Conservation (phyloP, 2,329 filamentous ascomycete genomes). For the Aschersonia sp. region DNA sequence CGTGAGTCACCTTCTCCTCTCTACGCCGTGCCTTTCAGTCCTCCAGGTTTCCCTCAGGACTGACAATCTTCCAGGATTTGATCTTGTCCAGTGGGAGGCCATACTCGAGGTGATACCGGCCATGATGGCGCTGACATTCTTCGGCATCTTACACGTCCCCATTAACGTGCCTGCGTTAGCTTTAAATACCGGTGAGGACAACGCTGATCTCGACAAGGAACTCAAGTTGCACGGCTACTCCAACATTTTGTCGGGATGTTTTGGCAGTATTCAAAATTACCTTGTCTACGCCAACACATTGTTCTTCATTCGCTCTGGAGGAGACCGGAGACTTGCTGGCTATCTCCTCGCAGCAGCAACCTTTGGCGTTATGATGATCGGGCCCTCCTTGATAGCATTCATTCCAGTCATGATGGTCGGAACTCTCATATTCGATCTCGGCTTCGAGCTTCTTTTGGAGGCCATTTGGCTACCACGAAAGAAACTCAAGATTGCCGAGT, state of each 20-base stretch:
- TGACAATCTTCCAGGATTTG: conserved; percentile 45
- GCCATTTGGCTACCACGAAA: conserved; percentile 80
- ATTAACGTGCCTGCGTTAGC: conserved; percentile 95
- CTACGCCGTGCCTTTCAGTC: background rate
- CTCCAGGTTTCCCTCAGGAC: background rate
- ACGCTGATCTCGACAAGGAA: conserved; percentile 81
- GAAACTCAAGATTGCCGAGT: conserved; percentile 76
- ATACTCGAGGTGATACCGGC: conserved; percentile 76
- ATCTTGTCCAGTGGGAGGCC: conserved; percentile 69
- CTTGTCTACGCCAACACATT: conserved; percentile 94
- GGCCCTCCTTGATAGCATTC: conserved; percentile 77
- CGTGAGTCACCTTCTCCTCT: conserved; percentile 38
- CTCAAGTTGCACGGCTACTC: conserved; percentile 86
- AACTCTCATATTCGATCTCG: conserved; percentile 84
- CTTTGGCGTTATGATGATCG: conserved; percentile 67
- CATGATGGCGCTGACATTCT: conserved; percentile 95
- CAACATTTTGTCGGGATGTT: conserved; percentile 74
- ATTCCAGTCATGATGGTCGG: conserved; percentile 97
- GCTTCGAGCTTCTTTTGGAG: conserved; percentile 81
- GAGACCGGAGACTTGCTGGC: conserved; percentile 73
- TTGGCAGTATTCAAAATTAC: conserved; percentile 91
- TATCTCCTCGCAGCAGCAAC: conserved; percentile 72
- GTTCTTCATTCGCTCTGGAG: conserved; percentile 90
- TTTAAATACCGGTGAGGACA: conserved; percentile 80
- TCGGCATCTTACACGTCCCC: conserved; percentile 89